Percentiles rank a stretch among this genome's conserved stretches.
These are phyloP conservation scores for Saccharomyces mikatae DNA, from an alignment of 805 yeast genomes.

Conservation along the genomic window DNA sequence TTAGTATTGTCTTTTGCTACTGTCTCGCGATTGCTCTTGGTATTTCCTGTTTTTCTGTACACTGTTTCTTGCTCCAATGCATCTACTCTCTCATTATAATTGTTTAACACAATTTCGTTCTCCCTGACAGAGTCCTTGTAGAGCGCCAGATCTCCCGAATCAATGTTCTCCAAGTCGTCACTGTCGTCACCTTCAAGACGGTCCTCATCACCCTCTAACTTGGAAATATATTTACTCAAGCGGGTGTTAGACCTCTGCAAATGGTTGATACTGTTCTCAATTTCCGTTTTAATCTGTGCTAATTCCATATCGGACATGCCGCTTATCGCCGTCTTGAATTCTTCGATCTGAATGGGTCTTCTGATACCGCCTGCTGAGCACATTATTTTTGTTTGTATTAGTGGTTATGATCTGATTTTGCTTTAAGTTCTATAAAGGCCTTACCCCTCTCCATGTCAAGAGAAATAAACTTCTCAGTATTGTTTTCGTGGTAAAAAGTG, in stretches of 20 bases:
- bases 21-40: neutral
- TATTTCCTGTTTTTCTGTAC: conserved; percentile 26
- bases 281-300: conserved; percentile 24
- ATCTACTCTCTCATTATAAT: conserved; percentile 40
- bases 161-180: conserved; percentile 25
- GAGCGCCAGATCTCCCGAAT: conserved; percentile 40
- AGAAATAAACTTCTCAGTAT: neutral
- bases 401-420: neutral
- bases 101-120: conserved; percentile 45
- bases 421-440: neutral
- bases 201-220: conserved; percentile 19
- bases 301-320: conserved; percentile 44
- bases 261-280: conserved; percentile 39
- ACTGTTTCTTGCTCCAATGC: conserved; percentile 41
- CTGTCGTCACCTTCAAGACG: conserved; percentile 23
- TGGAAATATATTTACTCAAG: conserved; percentile 37
- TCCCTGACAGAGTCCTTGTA: conserved; percentile 51
- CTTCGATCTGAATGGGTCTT: conserved; percentile 36
- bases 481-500: neutral
- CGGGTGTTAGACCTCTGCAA: conserved; percentile 45
- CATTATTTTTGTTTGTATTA: conserved; percentile 10
- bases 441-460: neutral
- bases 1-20: neutral
- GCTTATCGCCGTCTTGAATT: conserved; percentile 45
- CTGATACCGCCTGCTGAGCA: conserved; percentile 25